Percentiles rank a stretch among this genome's conserved stretches.
Evolutionary conservation across 305 asterid species (phyloP).

Genomic region (Coffea humblotiana): DNA sequence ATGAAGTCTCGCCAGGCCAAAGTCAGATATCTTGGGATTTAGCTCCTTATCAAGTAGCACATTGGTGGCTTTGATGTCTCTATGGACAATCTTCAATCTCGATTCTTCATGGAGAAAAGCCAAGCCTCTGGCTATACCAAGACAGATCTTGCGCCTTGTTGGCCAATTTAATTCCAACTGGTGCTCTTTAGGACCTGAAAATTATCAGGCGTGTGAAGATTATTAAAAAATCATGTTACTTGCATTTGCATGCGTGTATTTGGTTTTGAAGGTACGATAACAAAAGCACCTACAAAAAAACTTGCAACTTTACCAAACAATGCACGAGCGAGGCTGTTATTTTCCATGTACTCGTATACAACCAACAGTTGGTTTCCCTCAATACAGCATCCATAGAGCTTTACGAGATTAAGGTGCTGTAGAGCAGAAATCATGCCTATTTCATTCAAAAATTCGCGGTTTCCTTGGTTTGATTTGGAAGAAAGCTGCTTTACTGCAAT

Average conservation of each 20-base stretch:
- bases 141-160: conserved; percentile 42
- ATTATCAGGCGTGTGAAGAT: neutral
- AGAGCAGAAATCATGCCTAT: conserved; percentile 44
- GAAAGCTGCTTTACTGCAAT: conserved; percentile 46
- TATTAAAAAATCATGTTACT: neutral
- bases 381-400: conserved; percentile 50
- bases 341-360: conserved; percentile 52
- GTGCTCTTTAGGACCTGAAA: conserved; percentile 36
- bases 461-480: conserved; percentile 45
- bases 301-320: conserved; percentile 28
- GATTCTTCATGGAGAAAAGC: conserved; percentile 62
- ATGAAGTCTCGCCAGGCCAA: conserved; percentile 46
- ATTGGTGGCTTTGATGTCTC: conserved; percentile 52
- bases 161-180: conserved; percentile 46
- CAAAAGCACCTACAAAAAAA: neutral
- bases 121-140: conserved; percentile 54
- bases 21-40: conserved; percentile 46
- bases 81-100: conserved; percentile 43
- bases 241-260: neutral
- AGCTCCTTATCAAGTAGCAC: conserved; percentile 43
- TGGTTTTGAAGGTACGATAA: neutral
- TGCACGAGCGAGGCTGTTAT: conserved; percentile 52
- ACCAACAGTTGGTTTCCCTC: conserved; percentile 50
- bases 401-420: conserved; percentile 53
- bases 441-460: conserved; percentile 44